Evolutionary conservation across 352 stramenopile genomes (phyloP), one percentile per base, ranked within the genome.

Genomic region (Pythium biforme): DNA sequence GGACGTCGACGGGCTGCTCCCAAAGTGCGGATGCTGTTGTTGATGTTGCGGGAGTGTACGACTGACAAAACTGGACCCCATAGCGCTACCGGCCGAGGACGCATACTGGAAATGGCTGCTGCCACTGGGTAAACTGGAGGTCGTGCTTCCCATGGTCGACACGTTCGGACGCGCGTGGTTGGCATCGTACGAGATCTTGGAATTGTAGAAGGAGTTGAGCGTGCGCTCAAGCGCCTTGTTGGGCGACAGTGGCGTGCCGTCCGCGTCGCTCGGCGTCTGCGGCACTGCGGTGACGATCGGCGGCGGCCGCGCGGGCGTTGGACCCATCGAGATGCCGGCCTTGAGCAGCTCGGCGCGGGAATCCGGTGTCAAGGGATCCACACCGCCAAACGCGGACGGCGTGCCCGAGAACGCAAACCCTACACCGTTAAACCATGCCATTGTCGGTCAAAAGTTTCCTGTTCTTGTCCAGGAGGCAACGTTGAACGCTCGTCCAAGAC

Each of bases 151-250:
- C 22, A 53, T 43, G 0, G 34, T 48, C 29, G 60, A 47, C 9
- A 20, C 7, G 19, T 47, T 62, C 11, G 31, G n/a, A n/a, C 23
- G n/a, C 59, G 47, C 22, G 34, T 23, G 19, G 5, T 49, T 66
- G 7, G 10, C n/a, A 31, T 60, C 59, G 41, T 59, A 64, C 41
- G 55, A 61, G n/a, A 53, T 64, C 55, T 64, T 69, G 49, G 62
- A 63, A 20, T 48, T 29, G 1, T 34, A 40, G 40, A 69, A 40
- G n/a, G 79, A 86, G 53, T 83, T 83, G 7, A 92, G 73, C 20
- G 77, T 73, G 60, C 83, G 76, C 43, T 86, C 62, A 51, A 92
- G 78, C 48, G 77, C 75, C 41, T 82, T 76, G 37, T 88, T 77
- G 0, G 83, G 83, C 15, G 83, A 92, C 22, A 92, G 52, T n/a